Evolutionary conservation across 164 flowering plant species (phyloP), one percentile per base, ranked within the genome.

Genomic region (Malania oleifera): DNA sequence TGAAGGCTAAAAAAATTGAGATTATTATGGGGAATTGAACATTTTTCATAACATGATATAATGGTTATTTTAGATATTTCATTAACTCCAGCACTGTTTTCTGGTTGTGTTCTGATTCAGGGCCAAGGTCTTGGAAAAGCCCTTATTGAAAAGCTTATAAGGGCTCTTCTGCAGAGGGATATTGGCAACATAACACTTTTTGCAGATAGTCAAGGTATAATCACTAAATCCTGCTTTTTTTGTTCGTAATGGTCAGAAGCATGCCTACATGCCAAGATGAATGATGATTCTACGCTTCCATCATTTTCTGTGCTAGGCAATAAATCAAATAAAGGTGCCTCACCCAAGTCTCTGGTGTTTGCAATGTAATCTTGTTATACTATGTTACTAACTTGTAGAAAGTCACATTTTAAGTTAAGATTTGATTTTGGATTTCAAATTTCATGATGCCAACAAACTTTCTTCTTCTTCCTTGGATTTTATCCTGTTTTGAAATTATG

Each of bases 51-150:
- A 43, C 5, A n/a, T 2, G 46, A 43, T 11, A 2, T 43, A 1
- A n/a, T 7, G 11, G 14, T 23, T 46, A 8, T 26, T 20, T 46
- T n/a, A n/a, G n/a, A 12, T 6, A 6, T 20, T 8, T 9, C 26
- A 20, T 1, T 7, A 20, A 24, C 46, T 48, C 23, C 8, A 19
- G 24, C 8, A 5, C 29, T 29, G 31, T 49, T 35, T 24, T 8
- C 44, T 67, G 5, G 59, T 8, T 14, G 29, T 47, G 18, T 62
- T 56, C 37, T 66, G 12, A 58, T 70, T 68, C 76, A 89, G 98
- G 98, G 98, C 48, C 96, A 86, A 70, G 98, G 98, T 51, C 91
- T 92, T 46, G 98, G 98, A 47, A 92, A 87, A 73, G 87, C 95
- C 40, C 89, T 92, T 38, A 69, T 92, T 51, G 98, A 92, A 66